Evolutionary conservation across 108 stramenopile species (phyloP).

Genomic region (Licmophora abbreviata): DNA sequence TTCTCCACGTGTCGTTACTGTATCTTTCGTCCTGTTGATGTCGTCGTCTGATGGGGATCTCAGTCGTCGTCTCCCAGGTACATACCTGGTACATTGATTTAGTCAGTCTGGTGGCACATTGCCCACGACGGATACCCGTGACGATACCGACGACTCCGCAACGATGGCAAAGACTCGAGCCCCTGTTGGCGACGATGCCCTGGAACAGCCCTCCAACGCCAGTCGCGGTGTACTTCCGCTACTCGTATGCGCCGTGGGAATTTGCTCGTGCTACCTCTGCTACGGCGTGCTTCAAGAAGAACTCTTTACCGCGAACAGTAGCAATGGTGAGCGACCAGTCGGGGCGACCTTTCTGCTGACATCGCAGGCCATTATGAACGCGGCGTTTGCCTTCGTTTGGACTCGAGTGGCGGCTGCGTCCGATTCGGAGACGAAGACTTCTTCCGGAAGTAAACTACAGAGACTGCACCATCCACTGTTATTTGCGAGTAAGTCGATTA

Average conservation of each 20-base stretch:
- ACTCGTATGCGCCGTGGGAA: constrained; percentile 54
- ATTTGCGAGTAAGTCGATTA: too few relatives aligned
- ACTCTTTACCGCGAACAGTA: constrained; percentile 21
- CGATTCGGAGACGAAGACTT: not conserved
- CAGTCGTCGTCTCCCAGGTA: too few relatives aligned
- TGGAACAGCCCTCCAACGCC: too few relatives aligned
- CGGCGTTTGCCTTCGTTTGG: constrained; percentile 56
- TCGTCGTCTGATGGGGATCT: too few relatives aligned
- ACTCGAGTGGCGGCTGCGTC: constrained; percentile 15
- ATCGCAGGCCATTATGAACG: constrained; percentile 49
- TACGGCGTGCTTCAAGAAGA: constrained; percentile 80
- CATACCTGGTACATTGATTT: too few relatives aligned
- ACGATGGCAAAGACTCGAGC: too few relatives aligned
- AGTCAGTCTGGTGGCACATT: too few relatives aligned
- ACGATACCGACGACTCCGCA: too few relatives aligned
- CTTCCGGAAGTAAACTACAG: not conserved
- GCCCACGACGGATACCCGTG: too few relatives aligned
- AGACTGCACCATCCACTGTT: constrained; percentile 2
- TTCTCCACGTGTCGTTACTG: too few relatives aligned
- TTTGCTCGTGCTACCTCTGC: constrained; percentile 67
- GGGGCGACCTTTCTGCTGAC: constrained; percentile 63
- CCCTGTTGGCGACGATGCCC: too few relatives aligned
- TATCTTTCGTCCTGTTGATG: too few relatives aligned
- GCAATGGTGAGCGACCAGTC: constrained; percentile 9
- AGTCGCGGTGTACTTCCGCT: constrained; percentile 18